phyloP scores from a whole-genome alignment of 2,329 filamentous ascomycete genomes.

The Fusarium citri region DNA sequence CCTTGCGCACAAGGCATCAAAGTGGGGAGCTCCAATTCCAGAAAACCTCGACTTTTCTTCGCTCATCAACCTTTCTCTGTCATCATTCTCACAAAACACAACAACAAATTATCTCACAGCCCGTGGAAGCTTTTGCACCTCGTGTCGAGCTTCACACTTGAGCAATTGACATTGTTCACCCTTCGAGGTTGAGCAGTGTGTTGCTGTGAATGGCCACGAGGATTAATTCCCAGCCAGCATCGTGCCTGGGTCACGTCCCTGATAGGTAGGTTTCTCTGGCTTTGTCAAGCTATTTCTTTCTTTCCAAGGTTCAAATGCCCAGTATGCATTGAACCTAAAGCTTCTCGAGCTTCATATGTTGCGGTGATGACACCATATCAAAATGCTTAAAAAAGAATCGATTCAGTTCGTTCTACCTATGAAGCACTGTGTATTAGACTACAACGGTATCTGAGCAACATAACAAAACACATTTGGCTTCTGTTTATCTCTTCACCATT shows the following conservation, averaged over 20 bases:
- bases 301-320: neutral
- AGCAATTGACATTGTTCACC: slow-evolving; percentile 37
- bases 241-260: slow-evolving; percentile 48
- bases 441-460: slow-evolving; percentile 93
- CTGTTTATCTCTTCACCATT: neutral
- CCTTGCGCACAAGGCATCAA: slow-evolving; percentile 50
- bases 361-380: slow-evolving; percentile 70
- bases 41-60: slow-evolving; percentile 42
- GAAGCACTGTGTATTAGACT: slow-evolving; percentile 79
- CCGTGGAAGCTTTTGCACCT: slow-evolving; percentile 20
- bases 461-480: slow-evolving; percentile 40
- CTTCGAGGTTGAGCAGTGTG: slow-evolving; percentile 31
- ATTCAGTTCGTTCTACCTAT: slow-evolving; percentile 68
- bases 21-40: slow-evolving; percentile 46
- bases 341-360: slow-evolving; percentile 44
- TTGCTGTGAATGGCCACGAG: slow-evolving; percentile 46
- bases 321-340: neutral
- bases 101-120: slow-evolving; percentile 22
- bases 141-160: slow-evolving; percentile 32
- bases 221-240: slow-evolving; percentile 39
- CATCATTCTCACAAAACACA: slow-evolving; percentile 32
- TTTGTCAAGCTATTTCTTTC: neutral
- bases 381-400: slow-evolving; percentile 72
- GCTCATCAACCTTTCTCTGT: slow-evolving; percentile 22
- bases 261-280: slow-evolving; percentile 44